Evolutionary conservation across 1,139 yeast genomes (phyloP).

Genomic region (Suhomyces taliae): DNA sequence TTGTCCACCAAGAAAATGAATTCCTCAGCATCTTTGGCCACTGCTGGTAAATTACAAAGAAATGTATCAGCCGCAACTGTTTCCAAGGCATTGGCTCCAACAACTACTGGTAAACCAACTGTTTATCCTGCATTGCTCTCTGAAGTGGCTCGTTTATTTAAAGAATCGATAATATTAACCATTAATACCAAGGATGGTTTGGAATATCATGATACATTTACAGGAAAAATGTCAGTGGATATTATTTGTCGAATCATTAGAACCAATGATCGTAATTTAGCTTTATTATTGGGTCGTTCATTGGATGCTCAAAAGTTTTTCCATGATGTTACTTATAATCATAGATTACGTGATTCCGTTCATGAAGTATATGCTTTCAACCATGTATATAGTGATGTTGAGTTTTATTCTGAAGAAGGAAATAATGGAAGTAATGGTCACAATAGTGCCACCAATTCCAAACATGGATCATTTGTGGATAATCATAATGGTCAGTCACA

Average conservation of each 20-base stretch:
- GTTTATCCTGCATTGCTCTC: slow-evolving; percentile 91
- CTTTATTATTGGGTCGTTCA: slow-evolving; percentile 84
- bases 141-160: slow-evolving; percentile 77
- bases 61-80: slow-evolving; percentile 32
- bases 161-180: slow-evolving; percentile 67
- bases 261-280: slow-evolving; percentile 89
- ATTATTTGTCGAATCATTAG: slow-evolving; percentile 79
- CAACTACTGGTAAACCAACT: slow-evolving; percentile 52
- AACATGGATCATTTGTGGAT: slow-evolving; percentile 34
- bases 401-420: slow-evolving; percentile 35
- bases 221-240: slow-evolving; percentile 94
- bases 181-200: slow-evolving; percentile 92
- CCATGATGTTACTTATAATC: slow-evolving; percentile 95
- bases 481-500: slow-evolving; percentile 10
- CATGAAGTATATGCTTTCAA: slow-evolving; percentile 88
- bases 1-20: slow-evolving; percentile 43
- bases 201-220: slow-evolving; percentile 90
- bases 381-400: slow-evolving; percentile 50
- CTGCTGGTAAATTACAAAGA: slow-evolving; percentile 26
- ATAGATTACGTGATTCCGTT: slow-evolving; percentile 81
- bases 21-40: slow-evolving; percentile 35
- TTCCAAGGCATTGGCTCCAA: slow-evolving; percentile 41
- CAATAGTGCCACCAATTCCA: slow-evolving; percentile 22
- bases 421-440: slow-evolving; percentile 18
- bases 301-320: slow-evolving; percentile 92